phyloP scores from a whole-genome alignment of 2,329 filamentous ascomycete genomes.

The Hymenoscyphus albidus region DNA sequence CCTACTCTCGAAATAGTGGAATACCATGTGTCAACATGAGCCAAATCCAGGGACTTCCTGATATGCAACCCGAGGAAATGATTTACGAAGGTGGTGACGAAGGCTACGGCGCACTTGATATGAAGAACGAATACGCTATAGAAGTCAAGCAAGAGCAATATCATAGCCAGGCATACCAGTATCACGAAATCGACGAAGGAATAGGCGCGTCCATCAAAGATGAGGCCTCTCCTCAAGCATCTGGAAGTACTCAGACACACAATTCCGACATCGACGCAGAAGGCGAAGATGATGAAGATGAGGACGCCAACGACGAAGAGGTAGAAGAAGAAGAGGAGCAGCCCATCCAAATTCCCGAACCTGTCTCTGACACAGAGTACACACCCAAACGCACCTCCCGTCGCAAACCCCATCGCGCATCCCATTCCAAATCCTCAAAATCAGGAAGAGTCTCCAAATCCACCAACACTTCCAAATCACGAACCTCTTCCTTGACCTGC shows the following conservation, averaged over 20 bases:
- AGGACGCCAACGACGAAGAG: constrained; percentile 23
- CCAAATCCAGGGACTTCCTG: constrained; percentile 30
- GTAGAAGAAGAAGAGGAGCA: constrained; percentile 13
- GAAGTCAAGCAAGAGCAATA: not conserved
- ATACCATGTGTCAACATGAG: constrained; percentile 26
- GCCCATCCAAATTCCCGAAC: constrained; percentile 18
- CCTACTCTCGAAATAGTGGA: constrained; percentile 8
- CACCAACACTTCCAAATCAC: not conserved
- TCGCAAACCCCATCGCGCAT: not conserved
- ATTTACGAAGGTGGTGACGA: constrained; percentile 9
- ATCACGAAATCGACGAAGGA: constrained; percentile 29
- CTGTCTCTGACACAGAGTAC: constrained; percentile 28
- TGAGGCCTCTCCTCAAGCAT: constrained; percentile 19
- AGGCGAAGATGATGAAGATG: constrained; percentile 13
- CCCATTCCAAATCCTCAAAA: constrained; percentile 16
- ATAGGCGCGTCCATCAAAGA: constrained; percentile 28
- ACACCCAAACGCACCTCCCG: constrained; percentile 20
- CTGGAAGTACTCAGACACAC: not conserved
- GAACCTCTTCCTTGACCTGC: constrained; percentile 12
- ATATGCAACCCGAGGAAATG: constrained; percentile 20
- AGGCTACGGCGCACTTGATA: constrained; percentile 19
- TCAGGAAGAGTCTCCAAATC: constrained; percentile 15
- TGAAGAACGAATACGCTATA: constrained; percentile 16
- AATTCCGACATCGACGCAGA: constrained; percentile 13
- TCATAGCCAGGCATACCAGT: constrained; percentile 11